phyloP scores from a whole-genome alignment of 2,329 filamentous ascomycete genomes.

The Neoscytalidium dimidiatum region DNA sequence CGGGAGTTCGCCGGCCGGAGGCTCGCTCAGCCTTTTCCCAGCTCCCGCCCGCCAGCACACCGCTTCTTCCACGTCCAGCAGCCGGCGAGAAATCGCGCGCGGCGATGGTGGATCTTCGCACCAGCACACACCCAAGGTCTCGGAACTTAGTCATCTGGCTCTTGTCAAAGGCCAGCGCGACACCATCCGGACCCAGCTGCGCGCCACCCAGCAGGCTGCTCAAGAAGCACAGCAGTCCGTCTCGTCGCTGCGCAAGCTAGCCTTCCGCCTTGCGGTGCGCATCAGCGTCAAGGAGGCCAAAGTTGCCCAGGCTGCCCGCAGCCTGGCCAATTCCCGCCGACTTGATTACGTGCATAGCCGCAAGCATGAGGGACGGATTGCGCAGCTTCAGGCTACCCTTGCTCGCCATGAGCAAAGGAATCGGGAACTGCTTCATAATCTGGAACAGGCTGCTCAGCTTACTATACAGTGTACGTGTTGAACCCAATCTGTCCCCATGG shows the following conservation, averaged over 20 bases:
- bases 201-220: conserved; percentile 34
- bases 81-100: conserved; percentile 6
- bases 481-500: neutral
- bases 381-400: conserved; percentile 33
- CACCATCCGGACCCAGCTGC: conserved; percentile 34
- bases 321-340: conserved; percentile 34
- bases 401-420: conserved; percentile 38
- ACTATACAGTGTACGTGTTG: conserved; percentile 37
- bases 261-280: conserved; percentile 41
- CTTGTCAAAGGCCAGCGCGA: conserved; percentile 39
- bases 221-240: conserved; percentile 37
- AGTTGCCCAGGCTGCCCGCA: conserved; percentile 35
- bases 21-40: conserved; percentile 15
- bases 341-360: conserved; percentile 33
- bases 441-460: conserved; percentile 36
- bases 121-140: neutral
- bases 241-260: conserved; percentile 36
- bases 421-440: conserved; percentile 37
- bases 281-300: conserved; percentile 42
- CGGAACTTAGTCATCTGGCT: conserved; percentile 28
- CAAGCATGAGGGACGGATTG: conserved; percentile 30
- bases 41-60: conserved; percentile 12
- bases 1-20: conserved; percentile 5
- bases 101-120: conserved; percentile 1
- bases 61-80: conserved; percentile 16